Percentiles rank a stretch among this genome's conserved stretches.
Conservation (phyloP, 768 basidiomycete genomes). For the Pholiota molesta region DNA sequence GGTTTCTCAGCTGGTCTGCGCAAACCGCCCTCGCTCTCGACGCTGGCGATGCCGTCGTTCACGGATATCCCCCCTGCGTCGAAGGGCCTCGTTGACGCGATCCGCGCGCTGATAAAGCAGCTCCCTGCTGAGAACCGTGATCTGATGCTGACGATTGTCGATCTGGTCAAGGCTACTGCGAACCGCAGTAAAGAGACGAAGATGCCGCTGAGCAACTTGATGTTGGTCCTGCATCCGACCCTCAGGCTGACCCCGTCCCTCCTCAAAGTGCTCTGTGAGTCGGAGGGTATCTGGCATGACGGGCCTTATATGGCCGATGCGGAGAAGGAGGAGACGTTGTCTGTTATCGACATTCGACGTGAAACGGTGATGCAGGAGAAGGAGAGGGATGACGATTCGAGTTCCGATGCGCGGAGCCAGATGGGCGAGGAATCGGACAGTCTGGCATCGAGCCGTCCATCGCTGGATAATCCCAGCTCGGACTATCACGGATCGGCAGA, state of each 20-base stretch:
- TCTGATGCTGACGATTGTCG: slow-evolving; percentile 79
- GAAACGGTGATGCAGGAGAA: slow-evolving; percentile 7
- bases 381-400: slow-evolving; percentile 15
- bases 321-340: slow-evolving; percentile 68
- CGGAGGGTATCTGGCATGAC: slow-evolving; percentile 64
- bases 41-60: slow-evolving; percentile 74
- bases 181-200: slow-evolving; percentile 72
- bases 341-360: slow-evolving; percentile 37
- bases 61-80: slow-evolving; percentile 65
- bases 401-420: slow-evolving; percentile 10
- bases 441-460: slow-evolving; percentile 25
- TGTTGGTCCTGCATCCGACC: slow-evolving; percentile 88
- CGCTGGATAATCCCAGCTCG: slow-evolving; percentile 31
- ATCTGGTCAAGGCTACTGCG: slow-evolving; percentile 79
- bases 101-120: slow-evolving; percentile 64
- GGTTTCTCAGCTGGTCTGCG: slow-evolving; percentile 45
- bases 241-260: slow-evolving; percentile 77
- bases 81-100: slow-evolving; percentile 52
- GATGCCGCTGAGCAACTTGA: slow-evolving; percentile 90
- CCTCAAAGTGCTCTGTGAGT: slow-evolving; percentile 74
- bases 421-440: slow-evolving; percentile 26
- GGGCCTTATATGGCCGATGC: slow-evolving; percentile 11
- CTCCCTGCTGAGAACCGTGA: slow-evolving; percentile 84
- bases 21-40: slow-evolving; percentile 81
- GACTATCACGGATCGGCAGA: slow-evolving; percentile 42